Evolutionary conservation across 1,284 basidiomycete species (phyloP).

Genomic region (Apiotrichum porosum): DNA sequence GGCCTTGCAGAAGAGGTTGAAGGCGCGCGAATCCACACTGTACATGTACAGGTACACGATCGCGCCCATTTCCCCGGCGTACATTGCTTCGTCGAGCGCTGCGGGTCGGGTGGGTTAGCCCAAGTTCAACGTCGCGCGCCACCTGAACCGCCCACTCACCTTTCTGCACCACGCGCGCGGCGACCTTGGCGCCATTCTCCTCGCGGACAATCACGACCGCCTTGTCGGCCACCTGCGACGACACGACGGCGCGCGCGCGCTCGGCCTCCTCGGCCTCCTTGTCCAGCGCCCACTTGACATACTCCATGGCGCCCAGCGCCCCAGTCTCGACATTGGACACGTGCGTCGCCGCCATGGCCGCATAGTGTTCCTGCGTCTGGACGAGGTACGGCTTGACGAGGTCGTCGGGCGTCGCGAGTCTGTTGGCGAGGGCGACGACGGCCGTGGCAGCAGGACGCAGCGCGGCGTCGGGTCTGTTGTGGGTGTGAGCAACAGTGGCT

Average conservation of each 20-base stretch:
- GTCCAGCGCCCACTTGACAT: conserved; percentile 33
- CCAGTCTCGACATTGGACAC: conserved; percentile 20
- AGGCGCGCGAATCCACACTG: conserved; percentile 58
- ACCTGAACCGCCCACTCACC: conserved; percentile 35
- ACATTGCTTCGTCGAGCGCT: conserved; percentile 62
- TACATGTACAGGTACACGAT: conserved; percentile 62
- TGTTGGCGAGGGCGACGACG: conserved; percentile 19
- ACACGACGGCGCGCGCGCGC: conserved; percentile 20
- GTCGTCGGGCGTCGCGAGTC: conserved; percentile 18
- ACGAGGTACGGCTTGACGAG: conserved; percentile 28
- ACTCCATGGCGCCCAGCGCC: conserved; percentile 20
- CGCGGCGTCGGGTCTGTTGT: background rate
- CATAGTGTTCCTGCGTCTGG: conserved; percentile 23
- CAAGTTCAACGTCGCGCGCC: too few relatives aligned
- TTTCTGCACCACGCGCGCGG: conserved; percentile 18
- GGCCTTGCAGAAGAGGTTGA: conserved; percentile 58
- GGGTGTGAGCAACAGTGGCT: conserved; percentile 5
- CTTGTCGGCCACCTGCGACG: conserved; percentile 12
- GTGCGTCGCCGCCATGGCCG: conserved; percentile 6
- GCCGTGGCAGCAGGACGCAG: background rate
- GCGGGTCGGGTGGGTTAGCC: conserved; percentile 54
- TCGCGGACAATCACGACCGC: conserved; percentile 20
- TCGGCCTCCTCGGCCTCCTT: conserved; percentile 31
- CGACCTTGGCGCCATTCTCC: conserved; percentile 20
- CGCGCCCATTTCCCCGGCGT: conserved; percentile 52